Evolutionary conservation across 1,284 basidiomycete species (phyloP), one percentile per base, ranked within the genome.

Genomic region (Pseudozyma flocculosa): DNA sequence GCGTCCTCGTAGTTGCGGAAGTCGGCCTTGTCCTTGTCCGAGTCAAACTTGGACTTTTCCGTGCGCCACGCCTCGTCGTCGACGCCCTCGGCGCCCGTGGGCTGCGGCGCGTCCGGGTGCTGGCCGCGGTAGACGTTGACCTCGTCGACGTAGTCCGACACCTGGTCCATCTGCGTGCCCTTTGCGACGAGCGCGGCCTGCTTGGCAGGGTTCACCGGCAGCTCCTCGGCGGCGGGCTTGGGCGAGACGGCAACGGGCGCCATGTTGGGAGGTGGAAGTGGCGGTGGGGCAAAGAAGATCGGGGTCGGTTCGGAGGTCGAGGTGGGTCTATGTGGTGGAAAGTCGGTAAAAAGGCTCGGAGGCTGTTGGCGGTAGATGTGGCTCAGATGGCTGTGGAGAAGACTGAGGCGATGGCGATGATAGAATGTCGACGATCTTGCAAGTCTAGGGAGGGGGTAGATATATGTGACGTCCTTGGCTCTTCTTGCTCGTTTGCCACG

Each of bases 1-100:
- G 90, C 90, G 21, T 78, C 78, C 47, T 70, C 80, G 66, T 81
- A 82, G 42, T 80, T 73, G 24, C 82, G 72, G 65, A 82, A 82
- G 14, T 58, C 64, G 4, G 82, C 68, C 80, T 91, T 91, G 82
- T 92, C 88, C 78, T 89, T 89, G n/a, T 82, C 79, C 15, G 82
- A 78, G 75, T 89, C 88, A 71, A 91, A 88, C 61, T 83, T 78
- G 22, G 87, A 84, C 15, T 54, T 52, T 23, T 56, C 52, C 14
- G 50, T 55, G 1, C 59, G 42, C 63, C 67, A 67, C 5, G 50
- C 50, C 15, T 59, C 52, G 50, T 68, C 65, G 17, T 39, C 15
- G 26, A 5, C 26, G 26, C 11, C 26, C 7, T 29, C 26, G 26
- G 7, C 26, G 8, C 36, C 14, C 8, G 23, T 30, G 15, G 67